Base-by-base conservation (phyloP, 768 basidiomycete species). In the Lactifluus volemus region DNA sequence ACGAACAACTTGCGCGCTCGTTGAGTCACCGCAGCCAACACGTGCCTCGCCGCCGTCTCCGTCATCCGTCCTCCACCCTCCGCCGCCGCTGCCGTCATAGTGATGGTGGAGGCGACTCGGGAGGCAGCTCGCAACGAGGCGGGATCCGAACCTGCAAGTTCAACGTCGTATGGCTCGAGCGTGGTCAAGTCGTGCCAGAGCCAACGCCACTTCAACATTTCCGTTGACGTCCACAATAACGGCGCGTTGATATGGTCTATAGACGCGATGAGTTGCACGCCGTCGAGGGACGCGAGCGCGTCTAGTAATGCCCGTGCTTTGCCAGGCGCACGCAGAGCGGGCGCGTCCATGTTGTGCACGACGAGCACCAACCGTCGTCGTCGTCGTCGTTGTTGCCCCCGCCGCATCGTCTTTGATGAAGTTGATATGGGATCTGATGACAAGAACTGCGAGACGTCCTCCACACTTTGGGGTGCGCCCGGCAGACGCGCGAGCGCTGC, bases 131-230 rank as follows among this genome's bases (percentile, higher is more conserved):
- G 72, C 55, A 88, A 74, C 41, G 83, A 84, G 4, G 82, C 79
- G n/a, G 79, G 81, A 68, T 88, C 85, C 21, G 81, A 82, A 53
- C 77, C 83, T 0, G 81, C 77, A 42, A 90, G 79, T 70, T 98
- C 94, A 62, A 80, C 78, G 70, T 89, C 85, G 76, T 95, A 97
- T 1, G 89, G 77, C 15, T 74, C 76, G 65, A 94, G 86, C 2
- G 96, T 97, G 4, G 93, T 92, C 25, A 92, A 72, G 72, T 96
- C 92, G 73, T 98, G 92, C 84, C 91, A 92, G 15, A 93, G 75
- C 84, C 90, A 92, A 49, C 66, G 48, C 49, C 71, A 53, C 39
- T 85, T 71, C 47, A 81, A 77, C 21, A 75, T 69, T 63, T 89
- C 86, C 1, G 86, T 81, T 9, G 87, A 78, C 6, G 86, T 83